Evolutionary conservation across 164 flowering plant genomes (phyloP).

Genomic region (Magnolia changhungtana): DNA sequence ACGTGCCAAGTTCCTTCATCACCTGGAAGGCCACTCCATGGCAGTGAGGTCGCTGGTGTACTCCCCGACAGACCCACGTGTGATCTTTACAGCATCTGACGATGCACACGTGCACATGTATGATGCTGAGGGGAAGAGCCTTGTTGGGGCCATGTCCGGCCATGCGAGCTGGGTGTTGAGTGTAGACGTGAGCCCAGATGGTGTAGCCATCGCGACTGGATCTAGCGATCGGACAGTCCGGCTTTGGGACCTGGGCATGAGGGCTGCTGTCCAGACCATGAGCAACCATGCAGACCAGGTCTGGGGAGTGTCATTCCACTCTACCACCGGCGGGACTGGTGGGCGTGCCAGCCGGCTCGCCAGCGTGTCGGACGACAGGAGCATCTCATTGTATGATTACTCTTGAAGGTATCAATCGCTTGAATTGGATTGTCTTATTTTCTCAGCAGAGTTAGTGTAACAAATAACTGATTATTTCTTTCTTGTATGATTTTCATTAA

Average conservation of each 20-base stretch:
- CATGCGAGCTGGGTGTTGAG: conserved; percentile 95
- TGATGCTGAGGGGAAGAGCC: conserved; percentile 79
- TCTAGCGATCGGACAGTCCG: conserved; percentile 89
- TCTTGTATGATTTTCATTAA: background rate
- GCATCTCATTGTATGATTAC: conserved; percentile 79
- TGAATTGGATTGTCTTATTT: no score
- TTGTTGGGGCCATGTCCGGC: conserved; percentile 83
- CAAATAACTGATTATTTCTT: background rate
- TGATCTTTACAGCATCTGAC: conserved; percentile 84
- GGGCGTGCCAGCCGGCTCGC: conserved; percentile 75
- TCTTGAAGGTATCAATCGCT: conserved; percentile 29
- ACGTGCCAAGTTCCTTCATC: conserved; percentile 82
- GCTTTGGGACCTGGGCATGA: conserved; percentile 91
- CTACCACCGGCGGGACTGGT: conserved; percentile 54
- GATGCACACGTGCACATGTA: conserved; percentile 85
- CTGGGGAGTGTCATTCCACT: conserved; percentile 92
- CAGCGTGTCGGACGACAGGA: conserved; percentile 94
- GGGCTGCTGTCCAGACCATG: conserved; percentile 89
- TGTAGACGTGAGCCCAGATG: conserved; percentile 91
- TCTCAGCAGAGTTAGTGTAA: background rate
- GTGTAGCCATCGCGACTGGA: conserved; percentile 83
- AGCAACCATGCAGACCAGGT: conserved; percentile 87
- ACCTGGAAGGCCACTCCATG: conserved; percentile 94
- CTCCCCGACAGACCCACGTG: conserved; percentile 68
- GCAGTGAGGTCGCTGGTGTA: conserved; percentile 86